Evolutionary conservation across 2,329 filamentous ascomycete species (phyloP).

Genomic region (Pyricularia sp.): DNA sequence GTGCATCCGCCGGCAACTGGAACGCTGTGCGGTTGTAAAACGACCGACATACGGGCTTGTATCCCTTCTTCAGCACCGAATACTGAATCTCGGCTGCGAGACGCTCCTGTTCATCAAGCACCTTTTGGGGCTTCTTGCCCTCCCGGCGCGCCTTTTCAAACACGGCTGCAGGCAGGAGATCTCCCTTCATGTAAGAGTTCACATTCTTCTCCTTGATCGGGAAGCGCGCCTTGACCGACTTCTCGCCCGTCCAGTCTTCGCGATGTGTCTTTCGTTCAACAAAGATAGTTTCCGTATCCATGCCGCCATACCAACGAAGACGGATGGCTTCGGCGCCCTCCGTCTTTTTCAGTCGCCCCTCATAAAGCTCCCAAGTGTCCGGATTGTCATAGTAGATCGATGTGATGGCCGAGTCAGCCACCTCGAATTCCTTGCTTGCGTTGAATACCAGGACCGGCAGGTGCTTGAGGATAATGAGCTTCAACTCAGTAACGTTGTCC

Average conservation of each 20-base stretch:
- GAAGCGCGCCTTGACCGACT: slow-evolving; percentile 96
- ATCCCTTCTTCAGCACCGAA: slow-evolving; percentile 73
- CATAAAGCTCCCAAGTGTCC: slow-evolving; percentile 85
- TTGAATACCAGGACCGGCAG: slow-evolving; percentile 96
- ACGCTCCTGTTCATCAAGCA: slow-evolving; percentile 82
- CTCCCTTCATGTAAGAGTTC: slow-evolving; percentile 76
- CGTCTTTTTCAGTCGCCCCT: slow-evolving; percentile 90
- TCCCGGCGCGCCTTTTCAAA: slow-evolving; percentile 96
- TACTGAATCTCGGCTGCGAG: slow-evolving; percentile 90
- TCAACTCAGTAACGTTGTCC: slow-evolving; percentile 95
- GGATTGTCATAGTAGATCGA: slow-evolving; percentile 98
- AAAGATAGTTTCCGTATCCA: slow-evolving; percentile 91
- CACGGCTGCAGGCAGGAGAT: slow-evolving; percentile 72
- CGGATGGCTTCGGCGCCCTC: slow-evolving; percentile 96
- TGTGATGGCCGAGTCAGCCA: slow-evolving; percentile 83
- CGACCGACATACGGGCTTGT: slow-evolving; percentile 80
- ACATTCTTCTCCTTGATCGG: slow-evolving; percentile 94
- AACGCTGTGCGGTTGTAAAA: slow-evolving; percentile 99
- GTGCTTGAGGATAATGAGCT: slow-evolving; percentile 96
- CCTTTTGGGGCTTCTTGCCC: slow-evolving; percentile 83
- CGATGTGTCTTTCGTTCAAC: slow-evolving; percentile 96
- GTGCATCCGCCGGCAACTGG: slow-evolving; percentile 88
- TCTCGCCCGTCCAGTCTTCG: slow-evolving; percentile 98
- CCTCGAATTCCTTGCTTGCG: slow-evolving; percentile 87
- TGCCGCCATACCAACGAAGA: slow-evolving; percentile 92